Conservation (phyloP, 192 early-diverging fungal genomes). For the Chytriomyces confervae region DNA sequence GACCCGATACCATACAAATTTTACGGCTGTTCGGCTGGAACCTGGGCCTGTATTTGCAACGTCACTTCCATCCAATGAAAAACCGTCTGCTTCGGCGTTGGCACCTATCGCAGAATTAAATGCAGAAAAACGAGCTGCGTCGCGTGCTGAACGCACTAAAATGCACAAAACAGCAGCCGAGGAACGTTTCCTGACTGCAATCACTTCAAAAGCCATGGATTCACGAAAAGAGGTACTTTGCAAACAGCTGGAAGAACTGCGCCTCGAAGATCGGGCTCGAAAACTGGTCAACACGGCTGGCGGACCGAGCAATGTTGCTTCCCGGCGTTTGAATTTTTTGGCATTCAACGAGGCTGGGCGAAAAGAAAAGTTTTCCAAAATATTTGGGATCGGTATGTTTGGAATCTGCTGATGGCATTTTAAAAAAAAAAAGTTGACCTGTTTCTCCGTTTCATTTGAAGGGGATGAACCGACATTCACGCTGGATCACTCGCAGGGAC, state of each 20-base stretch:
- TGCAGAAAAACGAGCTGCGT: neutral
- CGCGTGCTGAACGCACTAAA: neutral
- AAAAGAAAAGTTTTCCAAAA: constrained; percentile 18
- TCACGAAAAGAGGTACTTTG: constrained; percentile 23
- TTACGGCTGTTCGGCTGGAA: constrained; percentile 6
- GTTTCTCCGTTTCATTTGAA: neutral
- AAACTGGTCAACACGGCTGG: constrained; percentile 16
- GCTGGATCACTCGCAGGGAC: neutral
- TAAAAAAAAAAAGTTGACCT: neutral
- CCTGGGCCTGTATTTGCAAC: neutral
- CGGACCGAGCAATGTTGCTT: neutral
- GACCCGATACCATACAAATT: constrained; percentile 12
- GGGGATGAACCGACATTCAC: neutral
- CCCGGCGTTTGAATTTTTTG: constrained; percentile 8
- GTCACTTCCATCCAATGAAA: neutral
- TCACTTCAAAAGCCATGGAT: constrained; percentile 22
- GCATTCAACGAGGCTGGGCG: constrained; percentile 1
- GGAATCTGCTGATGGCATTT: neutral
- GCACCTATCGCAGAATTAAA: neutral
- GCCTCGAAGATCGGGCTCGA: constrained; percentile 15
- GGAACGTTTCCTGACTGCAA: constrained; percentile 14
- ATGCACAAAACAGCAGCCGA: constrained; percentile 6
- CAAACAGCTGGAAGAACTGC: constrained; percentile 11
- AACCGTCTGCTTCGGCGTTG: neutral
- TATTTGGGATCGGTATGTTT: constrained; percentile 20